phyloP scores from a whole-genome alignment of 176 grass and related monocot species.

The Secale cereale region DNA sequence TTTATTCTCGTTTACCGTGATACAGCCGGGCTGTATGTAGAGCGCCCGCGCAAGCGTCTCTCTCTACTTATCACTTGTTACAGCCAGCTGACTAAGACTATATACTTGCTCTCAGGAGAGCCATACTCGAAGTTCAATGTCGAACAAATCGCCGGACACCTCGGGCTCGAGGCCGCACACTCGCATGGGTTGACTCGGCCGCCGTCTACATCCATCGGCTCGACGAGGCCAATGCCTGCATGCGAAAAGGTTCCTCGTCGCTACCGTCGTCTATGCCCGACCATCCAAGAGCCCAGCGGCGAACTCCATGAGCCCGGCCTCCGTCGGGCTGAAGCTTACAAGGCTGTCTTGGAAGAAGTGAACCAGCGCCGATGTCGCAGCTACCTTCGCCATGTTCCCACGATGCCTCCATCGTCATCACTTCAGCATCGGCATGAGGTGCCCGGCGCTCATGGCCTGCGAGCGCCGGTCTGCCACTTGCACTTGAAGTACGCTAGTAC shows the following conservation, averaged over 20 bases:
- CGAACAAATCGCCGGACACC: constrained; percentile 48
- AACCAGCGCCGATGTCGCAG: background rate
- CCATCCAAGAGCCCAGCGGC: constrained; percentile 58
- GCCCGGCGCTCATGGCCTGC: background rate
- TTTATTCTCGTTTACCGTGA: too few relatives aligned
- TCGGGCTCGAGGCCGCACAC: constrained; percentile 27
- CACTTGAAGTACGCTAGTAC: constrained; percentile 64
- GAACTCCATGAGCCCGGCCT: constrained; percentile 75
- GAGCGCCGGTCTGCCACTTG: constrained; percentile 66
- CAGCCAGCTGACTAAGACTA: too few relatives aligned
- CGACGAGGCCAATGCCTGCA: too few relatives aligned
- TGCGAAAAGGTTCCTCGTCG: too few relatives aligned
- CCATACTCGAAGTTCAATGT: constrained; percentile 67
- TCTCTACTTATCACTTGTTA: background rate
- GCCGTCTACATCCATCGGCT: background rate
- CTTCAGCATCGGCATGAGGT: constrained; percentile 15
- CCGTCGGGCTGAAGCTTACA: constrained; percentile 50
- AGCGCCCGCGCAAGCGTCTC: background rate
- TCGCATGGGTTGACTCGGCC: constrained; percentile 27
- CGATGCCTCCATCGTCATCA: constrained; percentile 10
- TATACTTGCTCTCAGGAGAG: too few relatives aligned
- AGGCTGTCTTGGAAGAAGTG: constrained; percentile 19
- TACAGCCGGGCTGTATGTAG: too few relatives aligned
- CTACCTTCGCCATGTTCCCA: constrained; percentile 15
- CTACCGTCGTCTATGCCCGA: constrained; percentile 36